Base-by-base conservation (phyloP, 2,329 filamentous ascomycete species). In the Trichoderma harzianum region DNA sequence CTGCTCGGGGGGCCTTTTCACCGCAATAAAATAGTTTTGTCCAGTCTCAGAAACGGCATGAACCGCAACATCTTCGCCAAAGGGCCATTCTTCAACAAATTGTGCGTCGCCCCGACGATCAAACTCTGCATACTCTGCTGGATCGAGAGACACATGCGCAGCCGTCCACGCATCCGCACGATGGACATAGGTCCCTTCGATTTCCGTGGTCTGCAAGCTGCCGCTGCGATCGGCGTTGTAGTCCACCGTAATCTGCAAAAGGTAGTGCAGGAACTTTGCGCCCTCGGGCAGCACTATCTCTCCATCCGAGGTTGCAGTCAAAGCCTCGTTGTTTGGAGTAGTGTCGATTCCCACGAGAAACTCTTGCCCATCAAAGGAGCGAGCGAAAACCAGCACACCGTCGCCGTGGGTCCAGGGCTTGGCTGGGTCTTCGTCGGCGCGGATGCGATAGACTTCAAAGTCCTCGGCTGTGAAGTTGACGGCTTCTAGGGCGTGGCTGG, bases 41-140 rank as follows among this genome's bases (percentile, higher is more conserved):
- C 84, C 84, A 8, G 77, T 82, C 57, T 80, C 76, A 0, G 79
- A 78, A 1, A 86, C 82, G 7, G 84, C 84, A 72, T 84, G 84
- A 16, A 83, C 80, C 1, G 84, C 71, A 3, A 82, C 80, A 2
- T 69, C 66, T 18, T 84, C 83, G 6, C 83, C 83, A 79, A 81
- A 86, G 2, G 83, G 83, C 83, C 83, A 85, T 70, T 82, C 72
- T 3, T 73, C 76, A 2, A 64, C 66, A 32, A 77, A 71, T 26
- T 74, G 64, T 26, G 72, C 70, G 28, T 76, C 76, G 12, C 78
- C 78, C 24, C 77, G 77, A 68, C 78, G 77, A 53, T 83, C 80
- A 62, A 81, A 83, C 75, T 83, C 77, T 0, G 74, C 80, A 72
- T 78, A 83, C 55, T 68, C 14, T 3, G 75, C 72, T 8, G 72